phyloP scores from a whole-genome alignment of 257 asterid genomes.

The Dorcoceras hygrometricum region DNA sequence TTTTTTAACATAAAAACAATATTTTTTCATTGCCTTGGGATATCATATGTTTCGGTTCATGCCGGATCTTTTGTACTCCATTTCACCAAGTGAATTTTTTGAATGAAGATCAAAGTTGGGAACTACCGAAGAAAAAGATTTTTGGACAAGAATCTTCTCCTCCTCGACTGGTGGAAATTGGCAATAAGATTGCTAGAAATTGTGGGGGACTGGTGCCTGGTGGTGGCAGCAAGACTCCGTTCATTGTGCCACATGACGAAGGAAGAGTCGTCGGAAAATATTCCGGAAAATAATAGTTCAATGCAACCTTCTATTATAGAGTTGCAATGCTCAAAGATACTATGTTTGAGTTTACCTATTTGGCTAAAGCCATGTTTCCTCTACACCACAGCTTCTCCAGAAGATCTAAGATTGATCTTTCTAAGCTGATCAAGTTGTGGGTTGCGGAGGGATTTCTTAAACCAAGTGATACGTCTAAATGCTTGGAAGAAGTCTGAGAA shows the following conservation, averaged over 20 bases:
- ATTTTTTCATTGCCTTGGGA: no score
- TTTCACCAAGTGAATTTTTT: no score
- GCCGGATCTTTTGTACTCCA: no score
- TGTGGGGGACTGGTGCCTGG: slow-evolving; percentile 16
- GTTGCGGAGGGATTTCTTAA: not conserved
- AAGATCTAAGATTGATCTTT: not conserved
- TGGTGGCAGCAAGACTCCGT: not conserved
- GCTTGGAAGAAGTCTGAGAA: slow-evolving; percentile 3
- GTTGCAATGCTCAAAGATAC: not conserved
- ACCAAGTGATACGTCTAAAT: not conserved
- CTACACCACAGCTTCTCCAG: slow-evolving; percentile 6
- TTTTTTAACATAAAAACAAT: no score
- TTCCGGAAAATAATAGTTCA: not conserved
- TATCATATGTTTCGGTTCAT: no score
- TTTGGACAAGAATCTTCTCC: no score
- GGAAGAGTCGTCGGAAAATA: not conserved
- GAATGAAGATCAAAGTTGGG: no score
- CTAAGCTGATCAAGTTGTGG: slow-evolving; percentile 1
- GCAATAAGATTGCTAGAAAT: not conserved
- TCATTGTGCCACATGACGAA: not conserved
- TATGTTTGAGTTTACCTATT: slow-evolving; percentile 3
- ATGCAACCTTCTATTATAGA: not conserved
- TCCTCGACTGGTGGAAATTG: not conserved
- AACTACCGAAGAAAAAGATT: no score
- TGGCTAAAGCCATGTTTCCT: slow-evolving; percentile 12